Percentiles rank a stretch among this genome's conserved stretches.
phyloP scores from a whole-genome alignment of 371 early-diverging fungal genomes.

The Rhizomucor pusillus region DNA sequence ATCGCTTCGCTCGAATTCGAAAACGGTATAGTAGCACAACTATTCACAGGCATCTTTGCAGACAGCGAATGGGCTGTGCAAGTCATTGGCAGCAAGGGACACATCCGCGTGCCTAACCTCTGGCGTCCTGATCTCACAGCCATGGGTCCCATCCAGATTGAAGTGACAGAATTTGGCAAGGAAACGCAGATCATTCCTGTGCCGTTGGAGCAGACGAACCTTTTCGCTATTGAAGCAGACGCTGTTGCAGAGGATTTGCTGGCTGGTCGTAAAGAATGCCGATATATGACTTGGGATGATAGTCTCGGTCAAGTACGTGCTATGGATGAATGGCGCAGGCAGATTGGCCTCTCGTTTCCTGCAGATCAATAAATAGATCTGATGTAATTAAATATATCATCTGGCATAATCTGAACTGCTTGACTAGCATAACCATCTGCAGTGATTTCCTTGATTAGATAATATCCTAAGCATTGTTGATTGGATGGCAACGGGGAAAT shows the following conservation, averaged over 20 bases:
- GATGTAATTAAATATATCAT: no score
- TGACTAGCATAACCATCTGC: no score
- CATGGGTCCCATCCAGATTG: constrained; percentile 33
- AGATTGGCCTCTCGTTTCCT: constrained; percentile 39
- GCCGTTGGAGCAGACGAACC: constrained; percentile 24
- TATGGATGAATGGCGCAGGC: constrained; percentile 44
- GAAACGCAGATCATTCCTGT: constrained; percentile 22
- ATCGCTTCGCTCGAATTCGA: constrained; percentile 37
- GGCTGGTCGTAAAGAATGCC: constrained; percentile 30
- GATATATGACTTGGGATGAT: constrained; percentile 46
- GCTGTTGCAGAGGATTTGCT: constrained; percentile 38
- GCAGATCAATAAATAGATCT: constrained; percentile 26
- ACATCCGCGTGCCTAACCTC: constrained; percentile 27
- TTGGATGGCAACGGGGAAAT: no score
- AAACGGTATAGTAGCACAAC: constrained; percentile 28
- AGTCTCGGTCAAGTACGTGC: constrained; percentile 37
- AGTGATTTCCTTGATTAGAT: no score
- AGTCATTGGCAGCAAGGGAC: constrained; percentile 36
- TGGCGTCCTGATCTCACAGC: constrained; percentile 48
- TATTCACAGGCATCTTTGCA: constrained; percentile 41
- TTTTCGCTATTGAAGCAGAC: constrained; percentile 44
- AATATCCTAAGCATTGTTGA: no score
- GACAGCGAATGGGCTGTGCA: constrained; percentile 36
- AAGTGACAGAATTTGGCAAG: constrained; percentile 24
- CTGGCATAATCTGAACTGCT: no score